A percentile compares a stretch with the other conserved stretches of the same genome.
Conservation (phyloP, 1,139 yeast species). For the Sugiyamaella pinicola region DNA sequence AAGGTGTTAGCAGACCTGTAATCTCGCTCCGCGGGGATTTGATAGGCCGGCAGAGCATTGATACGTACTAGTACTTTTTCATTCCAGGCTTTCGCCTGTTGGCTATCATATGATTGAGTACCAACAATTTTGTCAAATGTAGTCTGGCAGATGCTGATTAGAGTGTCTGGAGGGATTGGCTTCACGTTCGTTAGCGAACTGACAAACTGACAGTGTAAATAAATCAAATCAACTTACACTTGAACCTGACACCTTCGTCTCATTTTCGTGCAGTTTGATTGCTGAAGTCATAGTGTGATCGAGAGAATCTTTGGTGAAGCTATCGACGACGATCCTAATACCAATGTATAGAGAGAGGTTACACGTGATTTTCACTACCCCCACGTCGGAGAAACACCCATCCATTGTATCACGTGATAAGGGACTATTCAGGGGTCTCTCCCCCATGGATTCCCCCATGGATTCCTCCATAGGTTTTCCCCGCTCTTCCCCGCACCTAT, state of each 20-base stretch:
- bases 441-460: not conserved
- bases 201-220: not conserved
- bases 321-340: not conserved
- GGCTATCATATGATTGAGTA: conserved; percentile 25
- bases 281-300: not conserved
- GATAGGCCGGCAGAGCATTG: too few species aligned
- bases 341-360: not conserved
- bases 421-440: too few species aligned
- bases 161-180: conserved; percentile 28
- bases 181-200: too few species aligned
- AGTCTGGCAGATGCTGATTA: conserved; percentile 23
- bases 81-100: conserved; percentile 29
- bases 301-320: not conserved
- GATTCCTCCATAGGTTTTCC: too few species aligned
- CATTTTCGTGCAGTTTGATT: conserved; percentile 9
- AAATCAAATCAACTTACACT: conserved; percentile 27
- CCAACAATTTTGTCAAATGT: conserved; percentile 16
- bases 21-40: conserved; percentile 1
- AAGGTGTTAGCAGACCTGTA: not conserved
- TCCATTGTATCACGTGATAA: too few species aligned
- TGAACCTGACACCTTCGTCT: conserved; percentile 20
- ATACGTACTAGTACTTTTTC: conserved; percentile 24
- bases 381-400: not conserved
- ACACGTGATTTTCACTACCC: not conserved
- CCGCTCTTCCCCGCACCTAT: not conserved